A percentile compares a stretch with the other conserved stretches of the same genome.
Conservation (phyloP, 148 eudicot genomes). For the Pharnaceum exiguum region DNA sequence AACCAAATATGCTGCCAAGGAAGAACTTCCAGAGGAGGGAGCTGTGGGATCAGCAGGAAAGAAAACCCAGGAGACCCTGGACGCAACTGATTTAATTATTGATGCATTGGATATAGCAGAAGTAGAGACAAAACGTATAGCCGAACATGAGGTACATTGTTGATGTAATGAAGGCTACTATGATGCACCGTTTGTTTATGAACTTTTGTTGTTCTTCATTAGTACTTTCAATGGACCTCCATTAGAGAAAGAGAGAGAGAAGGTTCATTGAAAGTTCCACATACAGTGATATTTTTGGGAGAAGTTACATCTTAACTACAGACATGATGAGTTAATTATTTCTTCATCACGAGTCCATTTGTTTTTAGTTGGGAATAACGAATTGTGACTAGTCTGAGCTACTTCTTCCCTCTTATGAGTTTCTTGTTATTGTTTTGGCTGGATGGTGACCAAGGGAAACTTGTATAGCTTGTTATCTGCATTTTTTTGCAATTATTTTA, state of each 20-base stretch:
- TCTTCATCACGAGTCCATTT: too few relatives aligned
- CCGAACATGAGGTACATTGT: slow-evolving; percentile 71
- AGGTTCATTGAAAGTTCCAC: not conserved
- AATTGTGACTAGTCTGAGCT: too few relatives aligned
- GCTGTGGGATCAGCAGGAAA: slow-evolving; percentile 90
- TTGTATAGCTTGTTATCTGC: not conserved
- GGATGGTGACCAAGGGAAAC: not conserved
- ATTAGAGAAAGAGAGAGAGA: too few relatives aligned
- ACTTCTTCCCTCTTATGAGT: too few relatives aligned
- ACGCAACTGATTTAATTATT: slow-evolving; percentile 75
- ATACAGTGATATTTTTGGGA: not conserved
- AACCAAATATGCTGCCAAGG: slow-evolving; percentile 55
- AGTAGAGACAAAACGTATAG: slow-evolving; percentile 65
- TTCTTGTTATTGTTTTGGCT: too few relatives aligned
- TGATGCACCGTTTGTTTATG: not conserved
- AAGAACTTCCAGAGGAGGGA: slow-evolving; percentile 92
- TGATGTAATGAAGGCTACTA: not conserved
- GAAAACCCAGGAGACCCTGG: slow-evolving; percentile 82
- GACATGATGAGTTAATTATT: too few relatives aligned
- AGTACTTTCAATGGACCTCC: not conserved
- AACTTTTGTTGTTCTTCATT: not conserved
- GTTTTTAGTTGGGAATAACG: too few relatives aligned
- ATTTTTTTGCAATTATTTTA: not conserved
- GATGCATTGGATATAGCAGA: slow-evolving; percentile 94
- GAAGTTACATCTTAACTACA: too few relatives aligned